These are phyloP conservation scores for Sclerospora graminicola DNA, from an alignment of 352 stramenopile genomes.

Conservation along the genomic window DNA sequence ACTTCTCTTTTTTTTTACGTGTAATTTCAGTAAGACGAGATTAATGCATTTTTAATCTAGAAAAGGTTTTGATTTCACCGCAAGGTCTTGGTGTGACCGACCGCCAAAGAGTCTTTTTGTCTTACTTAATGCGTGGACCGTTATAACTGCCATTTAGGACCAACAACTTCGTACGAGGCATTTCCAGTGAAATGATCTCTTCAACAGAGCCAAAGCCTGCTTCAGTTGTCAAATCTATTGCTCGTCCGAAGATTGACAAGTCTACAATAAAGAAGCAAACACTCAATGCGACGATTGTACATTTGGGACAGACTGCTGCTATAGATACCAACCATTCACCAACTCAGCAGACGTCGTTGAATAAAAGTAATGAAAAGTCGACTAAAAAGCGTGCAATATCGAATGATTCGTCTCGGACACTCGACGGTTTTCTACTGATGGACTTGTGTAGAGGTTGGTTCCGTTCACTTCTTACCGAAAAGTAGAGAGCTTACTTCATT, in stretches of 20 bases:
- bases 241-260: constrained; percentile 15
- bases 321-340: constrained; percentile 7
- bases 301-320: constrained; percentile 23
- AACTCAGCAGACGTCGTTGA: too few species aligned
- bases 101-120: too few species aligned
- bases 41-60: constrained; percentile 16
- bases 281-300: constrained; percentile 14
- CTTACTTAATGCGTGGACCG: too few species aligned
- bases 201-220: too few species aligned
- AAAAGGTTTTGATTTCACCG: neutral
- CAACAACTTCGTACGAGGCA: too few species aligned
- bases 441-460: constrained; percentile 54
- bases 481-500: too few species aligned
- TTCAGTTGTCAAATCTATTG: constrained; percentile 2
- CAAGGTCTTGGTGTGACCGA: too few species aligned
- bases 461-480: neutral
- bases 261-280: constrained; percentile 14
- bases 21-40: constrained; percentile 25
- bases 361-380: constrained; percentile 11
- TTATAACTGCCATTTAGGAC: too few species aligned
- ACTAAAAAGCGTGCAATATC: constrained; percentile 14
- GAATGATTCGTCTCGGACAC: constrained; percentile 22
- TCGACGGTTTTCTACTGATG: constrained; percentile 72
- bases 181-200: constrained; percentile 2
- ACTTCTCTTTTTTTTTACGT: constrained; percentile 27